Evolutionary conservation across 805 yeast genomes (phyloP).

Genomic region (Huiozyma sinensis): DNA sequence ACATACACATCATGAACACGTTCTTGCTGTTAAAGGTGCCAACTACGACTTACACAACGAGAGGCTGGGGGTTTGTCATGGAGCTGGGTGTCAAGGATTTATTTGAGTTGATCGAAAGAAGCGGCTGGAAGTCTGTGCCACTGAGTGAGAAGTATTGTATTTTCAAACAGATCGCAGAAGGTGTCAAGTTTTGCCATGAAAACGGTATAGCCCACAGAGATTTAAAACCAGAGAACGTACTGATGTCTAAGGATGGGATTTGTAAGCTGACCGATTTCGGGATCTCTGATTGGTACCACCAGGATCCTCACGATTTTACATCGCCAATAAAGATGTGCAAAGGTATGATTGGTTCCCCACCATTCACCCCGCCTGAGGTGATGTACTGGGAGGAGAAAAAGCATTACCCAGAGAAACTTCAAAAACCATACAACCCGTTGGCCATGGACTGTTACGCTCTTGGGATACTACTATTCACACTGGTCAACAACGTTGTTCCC

Average conservation of each 20-base stretch:
- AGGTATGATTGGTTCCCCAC: constrained; percentile 67
- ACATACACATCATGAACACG: constrained; percentile 51
- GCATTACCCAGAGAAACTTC: constrained; percentile 25
- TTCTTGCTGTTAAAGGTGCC: constrained; percentile 48
- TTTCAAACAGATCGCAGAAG: constrained; percentile 59
- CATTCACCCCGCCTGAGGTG: constrained; percentile 73
- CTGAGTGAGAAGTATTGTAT: constrained; percentile 48
- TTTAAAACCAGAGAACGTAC: constrained; percentile 63
- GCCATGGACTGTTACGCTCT: constrained; percentile 66
- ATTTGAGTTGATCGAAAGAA: constrained; percentile 41
- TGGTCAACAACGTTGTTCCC: constrained; percentile 51
- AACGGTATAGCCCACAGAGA: constrained; percentile 63
- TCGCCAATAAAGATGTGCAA: constrained; percentile 31
- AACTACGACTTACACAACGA: constrained; percentile 40
- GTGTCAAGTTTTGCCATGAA: constrained; percentile 52
- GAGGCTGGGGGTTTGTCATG: constrained; percentile 73
- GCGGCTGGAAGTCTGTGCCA: constrained; percentile 50
- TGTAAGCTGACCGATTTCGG: constrained; percentile 71
- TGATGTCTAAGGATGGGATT: constrained; percentile 48
- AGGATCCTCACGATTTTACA: constrained; percentile 38
- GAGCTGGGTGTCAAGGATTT: constrained; percentile 60
- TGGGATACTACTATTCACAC: constrained; percentile 55
- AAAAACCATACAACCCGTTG: constrained; percentile 47
- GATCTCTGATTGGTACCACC: constrained; percentile 57
- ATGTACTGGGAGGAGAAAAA: constrained; percentile 33